A percentile compares a stretch with the other conserved stretches of the same genome.
Evolutionary conservation across 78 protist species (phyloP).

Genomic region (Cyanophora paradoxa): DNA sequence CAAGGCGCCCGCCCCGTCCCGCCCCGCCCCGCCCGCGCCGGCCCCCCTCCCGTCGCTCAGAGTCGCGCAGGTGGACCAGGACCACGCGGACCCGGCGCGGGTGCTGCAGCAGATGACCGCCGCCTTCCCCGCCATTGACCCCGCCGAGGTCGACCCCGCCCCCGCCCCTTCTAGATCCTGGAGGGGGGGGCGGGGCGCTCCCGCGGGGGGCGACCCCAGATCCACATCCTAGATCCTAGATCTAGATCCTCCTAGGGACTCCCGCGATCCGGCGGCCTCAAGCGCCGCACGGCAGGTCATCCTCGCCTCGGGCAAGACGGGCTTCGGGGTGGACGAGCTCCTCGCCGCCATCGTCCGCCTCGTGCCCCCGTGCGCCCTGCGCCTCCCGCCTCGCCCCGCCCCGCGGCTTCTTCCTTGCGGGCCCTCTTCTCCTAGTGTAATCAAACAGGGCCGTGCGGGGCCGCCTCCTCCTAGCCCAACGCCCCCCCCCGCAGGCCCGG

Average conservation of each 20-base stretch:
- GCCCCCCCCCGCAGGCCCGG: conserved; percentile 31
- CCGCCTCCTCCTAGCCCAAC: background rate
- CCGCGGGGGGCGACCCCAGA: too few relatives aligned
- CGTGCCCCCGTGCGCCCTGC: conserved; percentile 56
- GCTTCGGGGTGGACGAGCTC: conserved; percentile 33
- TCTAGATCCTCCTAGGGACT: background rate
- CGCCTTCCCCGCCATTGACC: too few relatives aligned
- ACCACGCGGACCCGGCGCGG: conserved; percentile 21
- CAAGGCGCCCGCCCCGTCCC: conserved; percentile 33
- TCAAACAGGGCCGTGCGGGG: too few relatives aligned
- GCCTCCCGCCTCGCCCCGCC: too few relatives aligned
- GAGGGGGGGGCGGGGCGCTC: too few relatives aligned
- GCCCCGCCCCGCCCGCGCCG: too few relatives aligned
- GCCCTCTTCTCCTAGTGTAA: background rate
- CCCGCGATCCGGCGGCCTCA: too few relatives aligned
- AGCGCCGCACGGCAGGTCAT: too few relatives aligned
- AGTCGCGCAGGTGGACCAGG: conserved; percentile 35
- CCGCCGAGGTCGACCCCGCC: too few relatives aligned
- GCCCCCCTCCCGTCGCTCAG: too few relatives aligned
- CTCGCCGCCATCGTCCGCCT: conserved; percentile 58
- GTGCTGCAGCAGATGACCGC: conserved; percentile 28
- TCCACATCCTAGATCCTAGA: conserved; percentile 31
- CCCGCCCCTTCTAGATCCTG: too few relatives aligned
- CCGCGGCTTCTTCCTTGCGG: background rate
- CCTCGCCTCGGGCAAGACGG: conserved; percentile 37